These are phyloP conservation scores for Pythium oligandrum DNA, from an alignment of 352 stramenopile species.

Conservation along the genomic window DNA sequence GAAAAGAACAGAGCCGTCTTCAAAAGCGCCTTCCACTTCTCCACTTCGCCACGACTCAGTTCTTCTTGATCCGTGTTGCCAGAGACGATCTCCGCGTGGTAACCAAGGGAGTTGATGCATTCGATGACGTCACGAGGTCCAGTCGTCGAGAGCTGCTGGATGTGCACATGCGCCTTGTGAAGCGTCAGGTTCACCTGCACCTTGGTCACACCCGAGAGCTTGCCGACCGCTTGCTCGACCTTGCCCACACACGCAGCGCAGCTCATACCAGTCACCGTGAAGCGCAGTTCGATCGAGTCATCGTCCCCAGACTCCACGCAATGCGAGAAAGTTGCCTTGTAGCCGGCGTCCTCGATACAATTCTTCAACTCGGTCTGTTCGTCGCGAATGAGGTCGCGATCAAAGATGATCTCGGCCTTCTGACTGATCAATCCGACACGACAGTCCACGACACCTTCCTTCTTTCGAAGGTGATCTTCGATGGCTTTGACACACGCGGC, in stretches of 20 bases:
- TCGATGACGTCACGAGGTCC: slow-evolving; percentile 68
- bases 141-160: slow-evolving; percentile 73
- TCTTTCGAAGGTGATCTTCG: slow-evolving; percentile 66
- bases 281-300: slow-evolving; percentile 79
- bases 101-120: slow-evolving; percentile 62
- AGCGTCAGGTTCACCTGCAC: slow-evolving; percentile 58
- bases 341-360: slow-evolving; percentile 72
- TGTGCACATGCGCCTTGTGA: slow-evolving; percentile 72
- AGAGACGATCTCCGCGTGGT: slow-evolving; percentile 44
- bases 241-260: slow-evolving; percentile 55
- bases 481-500: slow-evolving; percentile 86
- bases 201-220: slow-evolving; percentile 68
- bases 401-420: slow-evolving; percentile 82
- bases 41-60: slow-evolving; percentile 63
- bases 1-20: slow-evolving; percentile 78
- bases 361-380: slow-evolving; percentile 39
- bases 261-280: slow-evolving; percentile 66
- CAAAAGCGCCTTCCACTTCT: slow-evolving; percentile 73
- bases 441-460: slow-evolving; percentile 63
- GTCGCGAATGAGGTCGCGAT: slow-evolving; percentile 60
- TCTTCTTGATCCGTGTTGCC: slow-evolving; percentile 56
- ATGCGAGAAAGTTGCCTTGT: slow-evolving; percentile 75
- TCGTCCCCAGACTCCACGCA: slow-evolving; percentile 68
- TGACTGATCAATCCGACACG: slow-evolving; percentile 82
- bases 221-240: slow-evolving; percentile 58